Evolutionary conservation across 306 rosid genomes (phyloP), one percentile per base, ranked within the genome.

Genomic region (Cicer cuneatum): DNA sequence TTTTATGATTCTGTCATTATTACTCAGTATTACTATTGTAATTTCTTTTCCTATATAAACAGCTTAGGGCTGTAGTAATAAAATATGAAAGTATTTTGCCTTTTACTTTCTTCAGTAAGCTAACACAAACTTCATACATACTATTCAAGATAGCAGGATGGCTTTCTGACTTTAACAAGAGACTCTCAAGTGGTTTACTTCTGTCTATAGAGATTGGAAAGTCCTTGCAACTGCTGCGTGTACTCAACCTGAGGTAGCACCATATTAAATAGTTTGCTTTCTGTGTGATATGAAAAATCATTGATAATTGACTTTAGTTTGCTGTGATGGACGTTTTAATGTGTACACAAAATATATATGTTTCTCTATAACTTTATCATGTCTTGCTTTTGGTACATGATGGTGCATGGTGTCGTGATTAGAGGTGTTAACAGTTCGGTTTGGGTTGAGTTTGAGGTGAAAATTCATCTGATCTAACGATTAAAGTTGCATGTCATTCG

Each of bases 71-170:
- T 29, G 5, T 29, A 29, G 35, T 29, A 29, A 29, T 29, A 29
- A 29, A 29, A 29, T 5, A 29, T 29, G 35, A 29, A 29, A 29
- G 5, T 29, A 29, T 29, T 29, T 29, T 29, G 0, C 35, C 35
- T 29, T 29, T 29, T 29, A 29, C 35, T 29, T 29, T 29, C 35
- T 0, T 29, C 35, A 29, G 39, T 16, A 71, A 68, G 64, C 68
- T 74, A 81, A 75, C 72, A 51, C 49, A 64, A 82, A 68, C 73
- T 80, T 70, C 43, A 19, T 64, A 11, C 51, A 57, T 70, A 57
- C 81, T 66, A 68, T 51, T 87, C 80, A 84, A 93, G 98, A 87
- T 94, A 71, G 62, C 89, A 48, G 98, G 97, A 66, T 94, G 97
- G 91, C 92, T 94, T 73, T 86, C 90, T 83, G 78, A 86, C 78